phyloP scores from a whole-genome alignment of 2,329 filamentous ascomycete genomes.

The Knoxdaviesia proteae region DNA sequence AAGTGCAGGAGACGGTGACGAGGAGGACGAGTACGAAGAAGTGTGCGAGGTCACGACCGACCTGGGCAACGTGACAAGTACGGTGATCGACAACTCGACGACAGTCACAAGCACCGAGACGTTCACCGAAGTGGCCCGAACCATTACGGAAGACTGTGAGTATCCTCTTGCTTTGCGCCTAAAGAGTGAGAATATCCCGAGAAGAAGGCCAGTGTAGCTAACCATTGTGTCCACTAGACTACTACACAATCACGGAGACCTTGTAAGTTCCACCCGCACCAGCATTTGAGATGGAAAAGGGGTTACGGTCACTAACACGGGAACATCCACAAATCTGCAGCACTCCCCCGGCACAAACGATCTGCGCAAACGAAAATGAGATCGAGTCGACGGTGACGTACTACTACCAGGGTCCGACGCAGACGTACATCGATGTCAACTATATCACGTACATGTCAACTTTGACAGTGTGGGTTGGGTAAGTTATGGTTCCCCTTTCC shows the following conservation, averaged over 20 bases:
- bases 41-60: too few relatives aligned
- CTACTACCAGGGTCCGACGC: not conserved
- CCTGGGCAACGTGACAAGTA: too few relatives aligned
- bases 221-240: not conserved
- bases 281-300: not conserved
- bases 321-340: not conserved
- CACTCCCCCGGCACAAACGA: constrained; percentile 1
- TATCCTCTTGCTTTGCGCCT: too few relatives aligned
- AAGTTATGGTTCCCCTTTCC: not conserved
- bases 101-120: too few relatives aligned
- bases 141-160: too few relatives aligned
- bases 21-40: too few relatives aligned
- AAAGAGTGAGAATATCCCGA: too few relatives aligned
- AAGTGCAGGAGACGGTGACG: too few relatives aligned
- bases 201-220: too few relatives aligned
- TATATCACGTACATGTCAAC: constrained; percentile 1
- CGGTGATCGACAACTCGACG: too few relatives aligned
- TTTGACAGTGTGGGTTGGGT: constrained; percentile 1
- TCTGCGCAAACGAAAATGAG: constrained; percentile 1
- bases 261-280: not conserved
- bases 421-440: not conserved
- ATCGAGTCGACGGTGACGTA: not conserved
- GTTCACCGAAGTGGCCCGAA: too few relatives aligned
- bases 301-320: too few relatives aligned
- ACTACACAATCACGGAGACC: not conserved